These are phyloP conservation scores for Tetragonia tetragonoides DNA, from an alignment of 148 eudicot species.

Conservation along the genomic window DNA sequence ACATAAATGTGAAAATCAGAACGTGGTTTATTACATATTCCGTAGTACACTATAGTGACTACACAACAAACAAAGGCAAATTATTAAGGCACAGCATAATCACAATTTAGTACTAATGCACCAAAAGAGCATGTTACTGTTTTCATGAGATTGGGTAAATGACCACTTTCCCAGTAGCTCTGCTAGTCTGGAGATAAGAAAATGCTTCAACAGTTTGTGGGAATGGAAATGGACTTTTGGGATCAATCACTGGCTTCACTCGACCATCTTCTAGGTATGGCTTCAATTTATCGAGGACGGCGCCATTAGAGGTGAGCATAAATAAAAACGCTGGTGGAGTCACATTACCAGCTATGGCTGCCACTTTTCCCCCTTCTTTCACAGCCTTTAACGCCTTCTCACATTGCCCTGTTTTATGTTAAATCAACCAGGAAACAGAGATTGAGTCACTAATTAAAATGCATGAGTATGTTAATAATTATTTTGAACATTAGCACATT, in stretches of 20 bases:
- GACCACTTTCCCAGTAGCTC: constrained; percentile 2
- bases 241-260: not conserved
- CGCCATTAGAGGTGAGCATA: not conserved
- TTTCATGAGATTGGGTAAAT: not conserved
- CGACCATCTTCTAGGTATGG: not conserved
- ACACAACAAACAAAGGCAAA: too few relatives aligned
- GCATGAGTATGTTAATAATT: too few relatives aligned
- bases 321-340: not conserved
- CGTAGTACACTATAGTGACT: too few relatives aligned
- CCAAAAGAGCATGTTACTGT: too few relatives aligned
- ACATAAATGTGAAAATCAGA: too few relatives aligned
- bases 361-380: constrained; percentile 1
- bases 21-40: too few relatives aligned
- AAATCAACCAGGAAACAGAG: too few relatives aligned
- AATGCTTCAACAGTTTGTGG: not conserved
- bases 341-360: not conserved
- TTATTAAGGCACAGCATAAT: too few relatives aligned
- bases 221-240: not conserved
- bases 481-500: too few relatives aligned
- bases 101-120: too few relatives aligned
- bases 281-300: not conserved
- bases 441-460: too few relatives aligned
- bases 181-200: not conserved
- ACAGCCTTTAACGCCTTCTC: not conserved
- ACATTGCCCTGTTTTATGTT: not conserved